A percentile compares a stretch with the other conserved stretches of the same genome.
These are phyloP conservation scores for Aspergillus tamarii DNA, from an alignment of 2,329 filamentous ascomycete species.

Conservation along the genomic window DNA sequence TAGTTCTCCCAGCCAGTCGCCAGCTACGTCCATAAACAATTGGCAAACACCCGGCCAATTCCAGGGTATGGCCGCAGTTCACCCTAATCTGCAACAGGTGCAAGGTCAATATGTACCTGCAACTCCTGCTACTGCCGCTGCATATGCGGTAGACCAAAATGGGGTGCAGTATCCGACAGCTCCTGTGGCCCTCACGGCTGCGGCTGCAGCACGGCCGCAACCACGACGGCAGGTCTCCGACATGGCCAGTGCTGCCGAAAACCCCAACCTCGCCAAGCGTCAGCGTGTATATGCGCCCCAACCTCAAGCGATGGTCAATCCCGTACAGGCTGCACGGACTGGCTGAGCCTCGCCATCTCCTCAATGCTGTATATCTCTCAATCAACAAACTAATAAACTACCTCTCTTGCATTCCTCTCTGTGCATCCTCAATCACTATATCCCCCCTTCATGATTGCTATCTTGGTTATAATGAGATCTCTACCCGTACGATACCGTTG, in stretches of 20 bases:
- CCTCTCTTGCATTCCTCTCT: slow-evolving; percentile 8
- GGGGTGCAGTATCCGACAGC: slow-evolving; percentile 44
- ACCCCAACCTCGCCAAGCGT: slow-evolving; percentile 58
- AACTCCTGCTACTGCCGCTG: slow-evolving; percentile 37
- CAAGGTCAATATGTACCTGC: slow-evolving; percentile 47
- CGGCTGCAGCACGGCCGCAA: slow-evolving; percentile 37
- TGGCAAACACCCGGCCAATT: slow-evolving; percentile 67
- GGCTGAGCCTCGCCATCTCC: slow-evolving; percentile 23
- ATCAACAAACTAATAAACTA: neutral
- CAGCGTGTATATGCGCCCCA: slow-evolving; percentile 59
- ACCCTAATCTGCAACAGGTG: slow-evolving; percentile 49
- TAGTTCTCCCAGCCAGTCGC: slow-evolving; percentile 65
- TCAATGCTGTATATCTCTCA: slow-evolving; percentile 7
- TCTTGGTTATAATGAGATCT: slow-evolving; percentile 15
- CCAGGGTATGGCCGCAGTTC: slow-evolving; percentile 60
- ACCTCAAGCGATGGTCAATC: slow-evolving; percentile 50
- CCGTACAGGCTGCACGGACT: slow-evolving; percentile 53
- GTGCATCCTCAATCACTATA: slow-evolving; percentile 6
- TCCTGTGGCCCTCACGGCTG: slow-evolving; percentile 38
- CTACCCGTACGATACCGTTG: slow-evolving; percentile 16
- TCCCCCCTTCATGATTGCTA: slow-evolving; percentile 16
- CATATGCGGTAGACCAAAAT: slow-evolving; percentile 44
- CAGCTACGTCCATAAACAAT: slow-evolving; percentile 59
- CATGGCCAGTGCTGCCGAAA: slow-evolving; percentile 58
- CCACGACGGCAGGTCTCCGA: slow-evolving; percentile 65